Evolutionary conservation across 345 rosid genomes (phyloP).

Genomic region (Pseudoturritis turrita): DNA sequence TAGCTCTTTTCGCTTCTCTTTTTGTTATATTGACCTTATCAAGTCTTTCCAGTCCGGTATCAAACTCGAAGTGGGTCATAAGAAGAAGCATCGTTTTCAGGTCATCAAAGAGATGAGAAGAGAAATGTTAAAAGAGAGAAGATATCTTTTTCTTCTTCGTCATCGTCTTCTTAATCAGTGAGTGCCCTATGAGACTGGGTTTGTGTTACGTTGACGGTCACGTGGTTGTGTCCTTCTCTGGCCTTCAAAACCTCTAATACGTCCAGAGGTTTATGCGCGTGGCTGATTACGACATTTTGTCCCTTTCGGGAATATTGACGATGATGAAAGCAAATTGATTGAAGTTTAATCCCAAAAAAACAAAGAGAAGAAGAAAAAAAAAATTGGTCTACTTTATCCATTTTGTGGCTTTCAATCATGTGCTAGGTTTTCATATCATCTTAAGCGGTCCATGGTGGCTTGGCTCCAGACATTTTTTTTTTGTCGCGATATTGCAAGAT

Average conservation of each 20-base stretch:
- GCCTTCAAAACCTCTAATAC: constrained; percentile 11
- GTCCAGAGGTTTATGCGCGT: constrained; percentile 31
- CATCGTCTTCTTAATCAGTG: constrained; percentile 14
- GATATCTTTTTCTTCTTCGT: neutral
- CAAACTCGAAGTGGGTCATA: neutral
- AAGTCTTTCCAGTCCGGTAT: neutral
- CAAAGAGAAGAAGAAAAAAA: neutral
- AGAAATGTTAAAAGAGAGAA: neutral
- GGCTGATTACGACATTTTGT: constrained; percentile 22
- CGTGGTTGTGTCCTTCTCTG: constrained; percentile 27
- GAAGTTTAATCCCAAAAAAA: neutral
- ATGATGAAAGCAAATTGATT: constrained; percentile 15
- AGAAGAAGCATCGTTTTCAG: constrained; percentile 20
- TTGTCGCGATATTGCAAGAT: constrained; percentile 7
- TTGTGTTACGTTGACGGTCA: constrained; percentile 32
- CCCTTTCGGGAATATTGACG: constrained; percentile 23
- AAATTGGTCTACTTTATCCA: constrained; percentile 22
- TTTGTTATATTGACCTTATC: neutral
- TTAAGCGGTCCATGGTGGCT: constrained; percentile 23
- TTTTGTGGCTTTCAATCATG: constrained; percentile 26
- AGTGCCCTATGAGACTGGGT: constrained; percentile 27
- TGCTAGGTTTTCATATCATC: constrained; percentile 24
- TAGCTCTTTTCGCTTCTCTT: neutral
- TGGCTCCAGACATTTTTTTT: neutral
- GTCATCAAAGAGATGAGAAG: neutral